Evolutionary conservation across 306 rosid species (phyloP).

Genomic region (Argentina anserina): DNA sequence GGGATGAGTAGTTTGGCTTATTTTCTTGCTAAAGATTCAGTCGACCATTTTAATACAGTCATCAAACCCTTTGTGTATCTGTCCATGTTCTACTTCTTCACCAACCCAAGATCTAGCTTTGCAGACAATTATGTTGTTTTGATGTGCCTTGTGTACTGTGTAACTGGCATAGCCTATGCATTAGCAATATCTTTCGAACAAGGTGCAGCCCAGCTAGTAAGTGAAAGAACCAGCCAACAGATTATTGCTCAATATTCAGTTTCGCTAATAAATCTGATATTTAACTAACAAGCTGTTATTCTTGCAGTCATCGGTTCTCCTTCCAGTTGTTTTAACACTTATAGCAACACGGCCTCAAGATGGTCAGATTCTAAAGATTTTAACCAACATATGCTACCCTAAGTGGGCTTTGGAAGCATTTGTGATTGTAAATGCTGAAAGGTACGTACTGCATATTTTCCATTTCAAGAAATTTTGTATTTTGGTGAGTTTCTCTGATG

Average conservation of each 20-base stretch:
- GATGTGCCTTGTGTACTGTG: slow-evolving; percentile 86
- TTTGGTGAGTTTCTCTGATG: background rate
- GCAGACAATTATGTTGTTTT: slow-evolving; percentile 71
- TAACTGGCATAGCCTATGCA: slow-evolving; percentile 88
- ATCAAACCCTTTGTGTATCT: slow-evolving; percentile 89
- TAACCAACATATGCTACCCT: slow-evolving; percentile 72
- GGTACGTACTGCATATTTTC: slow-evolving; percentile 47
- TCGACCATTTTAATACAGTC: slow-evolving; percentile 73
- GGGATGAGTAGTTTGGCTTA: slow-evolving; percentile 98
- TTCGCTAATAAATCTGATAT: slow-evolving; percentile 14
- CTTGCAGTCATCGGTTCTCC: slow-evolving; percentile 89
- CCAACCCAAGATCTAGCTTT: slow-evolving; percentile 86
- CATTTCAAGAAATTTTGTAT: background rate
- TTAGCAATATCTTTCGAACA: slow-evolving; percentile 76
- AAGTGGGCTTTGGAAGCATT: slow-evolving; percentile 96
- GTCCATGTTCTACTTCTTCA: slow-evolving; percentile 87
- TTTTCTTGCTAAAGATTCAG: slow-evolving; percentile 89
- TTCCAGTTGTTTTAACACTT: slow-evolving; percentile 91
- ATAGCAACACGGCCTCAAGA: slow-evolving; percentile 63
- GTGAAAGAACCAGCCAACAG: slow-evolving; percentile 12
- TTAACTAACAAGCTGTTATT: slow-evolving; percentile 22
- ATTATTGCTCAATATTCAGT: slow-evolving; percentile 2
- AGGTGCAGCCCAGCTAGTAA: slow-evolving; percentile 94
- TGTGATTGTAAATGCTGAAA: slow-evolving; percentile 82
- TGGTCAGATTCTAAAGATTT: slow-evolving; percentile 43